Conservation (phyloP, 202 grass and related monocot genomes). For the Brachypodium distachyon region DNA sequence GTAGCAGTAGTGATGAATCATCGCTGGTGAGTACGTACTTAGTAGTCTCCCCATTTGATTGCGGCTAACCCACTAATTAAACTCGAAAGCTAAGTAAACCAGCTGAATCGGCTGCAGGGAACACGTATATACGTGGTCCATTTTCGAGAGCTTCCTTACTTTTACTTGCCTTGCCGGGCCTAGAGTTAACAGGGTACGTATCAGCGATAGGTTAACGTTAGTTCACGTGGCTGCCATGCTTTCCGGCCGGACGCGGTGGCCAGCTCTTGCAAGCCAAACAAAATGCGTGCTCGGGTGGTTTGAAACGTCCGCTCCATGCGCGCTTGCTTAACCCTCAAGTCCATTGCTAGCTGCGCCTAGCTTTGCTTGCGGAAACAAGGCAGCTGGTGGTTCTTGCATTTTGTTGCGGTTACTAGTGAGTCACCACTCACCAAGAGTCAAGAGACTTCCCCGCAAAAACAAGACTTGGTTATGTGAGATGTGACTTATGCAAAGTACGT, state of each 20-base stretch:
- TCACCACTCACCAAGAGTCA: not conserved
- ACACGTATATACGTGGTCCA: not conserved
- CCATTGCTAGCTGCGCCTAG: not conserved
- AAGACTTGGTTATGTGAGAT: no score
- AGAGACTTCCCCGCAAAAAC: not conserved
- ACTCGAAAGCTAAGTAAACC: no score
- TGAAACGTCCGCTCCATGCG: not conserved
- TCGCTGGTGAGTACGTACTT: no score
- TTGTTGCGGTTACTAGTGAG: not conserved
- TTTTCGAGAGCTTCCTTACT: not conserved
- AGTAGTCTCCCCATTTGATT: not conserved
- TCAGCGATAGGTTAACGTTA: not conserved
- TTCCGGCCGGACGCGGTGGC: conserved; percentile 14
- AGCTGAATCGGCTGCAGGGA: no score
- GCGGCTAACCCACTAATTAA: not conserved
- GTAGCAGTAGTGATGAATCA: no score
- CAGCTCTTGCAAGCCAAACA: conserved; percentile 39
- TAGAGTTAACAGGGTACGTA: not conserved
- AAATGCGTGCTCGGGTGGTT: not conserved
- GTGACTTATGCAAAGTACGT: not conserved
- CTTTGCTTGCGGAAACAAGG: not conserved
- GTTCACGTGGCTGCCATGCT: conserved; percentile 24
- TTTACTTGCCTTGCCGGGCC: not conserved
- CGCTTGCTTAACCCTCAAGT: not conserved
- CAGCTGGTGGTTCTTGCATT: not conserved